A percentile compares a stretch with the other conserved stretches of the same genome.
Evolutionary conservation across 768 basidiomycete species (phyloP).

Genomic region (Amyloporia xantha): DNA sequence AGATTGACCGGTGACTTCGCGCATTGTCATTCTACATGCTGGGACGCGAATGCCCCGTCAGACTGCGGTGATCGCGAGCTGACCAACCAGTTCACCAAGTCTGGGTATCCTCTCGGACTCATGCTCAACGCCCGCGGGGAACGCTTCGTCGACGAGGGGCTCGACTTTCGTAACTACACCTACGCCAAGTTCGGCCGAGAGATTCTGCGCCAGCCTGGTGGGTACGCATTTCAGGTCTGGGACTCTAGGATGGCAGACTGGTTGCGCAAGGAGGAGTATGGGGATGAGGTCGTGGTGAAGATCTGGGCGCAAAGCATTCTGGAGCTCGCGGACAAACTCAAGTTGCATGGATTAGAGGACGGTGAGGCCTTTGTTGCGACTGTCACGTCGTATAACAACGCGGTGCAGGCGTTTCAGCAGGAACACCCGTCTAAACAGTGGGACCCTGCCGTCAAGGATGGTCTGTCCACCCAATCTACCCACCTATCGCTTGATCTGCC

Average conservation of each 20-base stretch:
- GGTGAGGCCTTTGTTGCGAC: slow-evolving; percentile 38
- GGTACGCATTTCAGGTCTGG: slow-evolving; percentile 62
- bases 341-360: slow-evolving; percentile 39
- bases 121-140: slow-evolving; percentile 55
- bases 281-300: slow-evolving; percentile 52
- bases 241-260: slow-evolving; percentile 38
- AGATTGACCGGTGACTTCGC: slow-evolving; percentile 57
- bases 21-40: slow-evolving; percentile 59
- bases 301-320: slow-evolving; percentile 40
- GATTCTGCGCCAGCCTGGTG: slow-evolving; percentile 51
- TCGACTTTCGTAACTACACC: slow-evolving; percentile 67
- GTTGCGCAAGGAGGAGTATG: slow-evolving; percentile 62
- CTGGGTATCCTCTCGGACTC: slow-evolving; percentile 64
- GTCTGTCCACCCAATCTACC: slow-evolving; percentile 44
- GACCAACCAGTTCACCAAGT: slow-evolving; percentile 70
- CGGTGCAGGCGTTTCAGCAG: slow-evolving; percentile 31
- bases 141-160: slow-evolving; percentile 68
- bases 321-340: slow-evolving; percentile 43
- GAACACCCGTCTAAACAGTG: slow-evolving; percentile 35
- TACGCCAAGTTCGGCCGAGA: slow-evolving; percentile 63
- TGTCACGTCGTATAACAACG: slow-evolving; percentile 43
- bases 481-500: slow-evolving; percentile 31
- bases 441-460: slow-evolving; percentile 63
- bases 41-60: slow-evolving; percentile 55
- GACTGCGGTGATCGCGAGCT: slow-evolving; percentile 48